Evolutionary conservation across 2,329 filamentous ascomycete genomes (phyloP).

Genomic region (Penicillium sp.): DNA sequence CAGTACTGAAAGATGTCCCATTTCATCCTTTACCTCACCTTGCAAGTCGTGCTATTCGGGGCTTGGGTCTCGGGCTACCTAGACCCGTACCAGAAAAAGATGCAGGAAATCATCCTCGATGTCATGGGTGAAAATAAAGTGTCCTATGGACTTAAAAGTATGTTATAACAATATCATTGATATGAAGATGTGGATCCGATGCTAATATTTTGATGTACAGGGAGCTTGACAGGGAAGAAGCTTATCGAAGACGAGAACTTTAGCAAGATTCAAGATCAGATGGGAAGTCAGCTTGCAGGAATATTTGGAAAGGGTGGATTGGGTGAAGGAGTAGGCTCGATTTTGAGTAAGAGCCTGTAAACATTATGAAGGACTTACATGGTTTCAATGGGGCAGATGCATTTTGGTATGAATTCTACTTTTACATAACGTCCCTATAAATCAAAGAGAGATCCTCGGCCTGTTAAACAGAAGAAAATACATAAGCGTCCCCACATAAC

Average conservation of each 20-base stretch:
- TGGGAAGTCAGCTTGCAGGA: constrained; percentile 20
- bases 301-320: constrained; percentile 23
- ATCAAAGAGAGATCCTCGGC: background rate
- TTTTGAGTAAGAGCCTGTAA: constrained; percentile 20
- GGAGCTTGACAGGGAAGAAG: constrained; percentile 23
- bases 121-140: constrained; percentile 29
- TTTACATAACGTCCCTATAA: background rate
- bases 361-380: background rate
- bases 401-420: background rate
- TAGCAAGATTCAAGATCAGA: constrained; percentile 23
- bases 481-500: no score
- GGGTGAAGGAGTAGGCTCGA: constrained; percentile 19
- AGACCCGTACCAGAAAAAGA: constrained; percentile 26
- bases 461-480: background rate
- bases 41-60: constrained; percentile 13
- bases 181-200: background rate
- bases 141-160: constrained; percentile 26
- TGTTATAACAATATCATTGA: background rate
- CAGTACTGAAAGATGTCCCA: constrained; percentile 8
- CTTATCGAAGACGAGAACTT: constrained; percentile 25
- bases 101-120: constrained; percentile 28
- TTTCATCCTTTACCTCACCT: constrained; percentile 14
- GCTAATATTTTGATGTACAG: constrained; percentile 7
- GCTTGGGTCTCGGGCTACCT: constrained; percentile 30
- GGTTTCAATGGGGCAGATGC: background rate